Conservation (phyloP, 2,329 filamentous ascomycete species). For the Cryphonectria nitschkei region DNA sequence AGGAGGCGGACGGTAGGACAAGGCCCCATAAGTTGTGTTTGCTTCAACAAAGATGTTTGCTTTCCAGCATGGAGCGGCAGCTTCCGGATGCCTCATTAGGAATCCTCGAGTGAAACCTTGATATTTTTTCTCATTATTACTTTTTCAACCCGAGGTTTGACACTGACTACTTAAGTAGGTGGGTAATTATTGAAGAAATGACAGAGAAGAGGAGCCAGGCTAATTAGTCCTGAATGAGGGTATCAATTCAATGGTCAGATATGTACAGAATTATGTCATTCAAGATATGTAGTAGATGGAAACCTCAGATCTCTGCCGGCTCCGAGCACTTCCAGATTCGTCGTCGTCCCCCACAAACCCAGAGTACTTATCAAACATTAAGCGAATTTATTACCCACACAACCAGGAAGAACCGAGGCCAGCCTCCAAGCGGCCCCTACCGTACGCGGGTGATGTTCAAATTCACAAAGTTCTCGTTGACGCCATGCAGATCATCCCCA, state of each 20-base stretch:
- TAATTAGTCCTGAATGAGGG: not conserved
- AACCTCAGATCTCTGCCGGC: not conserved
- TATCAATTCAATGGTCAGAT: not conserved
- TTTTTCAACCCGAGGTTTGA: too few relatives aligned
- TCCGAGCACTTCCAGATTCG: not conserved
- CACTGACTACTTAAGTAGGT: not conserved
- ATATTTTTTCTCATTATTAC: too few relatives aligned
- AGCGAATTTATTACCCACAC: not conserved
- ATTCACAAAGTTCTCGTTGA: conserved; percentile 19
- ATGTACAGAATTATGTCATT: not conserved
- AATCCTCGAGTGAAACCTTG: not conserved
- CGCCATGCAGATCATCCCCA: conserved; percentile 21
- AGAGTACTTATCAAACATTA: not conserved
- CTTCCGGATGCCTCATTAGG: not conserved
- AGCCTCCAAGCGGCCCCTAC: not conserved
- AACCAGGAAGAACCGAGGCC: not conserved
- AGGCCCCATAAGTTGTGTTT: not conserved
- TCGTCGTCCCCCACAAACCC: too few relatives aligned
- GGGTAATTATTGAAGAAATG: not conserved
- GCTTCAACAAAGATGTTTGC: not conserved
- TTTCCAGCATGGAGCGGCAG: not conserved
- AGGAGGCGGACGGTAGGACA: not conserved
- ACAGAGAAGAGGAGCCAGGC: not conserved
- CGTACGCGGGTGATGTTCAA: not conserved
- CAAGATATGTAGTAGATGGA: not conserved